Conservation (phyloP, 768 basidiomycete species). For the Hygrophoropsis aurantiaca region DNA sequence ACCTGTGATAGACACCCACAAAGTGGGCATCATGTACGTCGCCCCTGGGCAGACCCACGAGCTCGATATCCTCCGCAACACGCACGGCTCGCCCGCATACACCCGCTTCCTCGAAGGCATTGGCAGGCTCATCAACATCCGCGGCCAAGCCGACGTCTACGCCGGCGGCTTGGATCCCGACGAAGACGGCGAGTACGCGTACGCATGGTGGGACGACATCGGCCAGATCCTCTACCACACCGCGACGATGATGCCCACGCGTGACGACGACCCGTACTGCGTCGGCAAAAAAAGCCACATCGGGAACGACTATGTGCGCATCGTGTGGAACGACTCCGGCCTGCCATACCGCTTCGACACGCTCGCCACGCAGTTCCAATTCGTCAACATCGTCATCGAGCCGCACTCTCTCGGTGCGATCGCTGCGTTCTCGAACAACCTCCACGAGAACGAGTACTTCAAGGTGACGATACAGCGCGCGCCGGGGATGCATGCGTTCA, state of each 20-base stretch:
- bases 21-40: conserved; percentile 95
- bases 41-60: conserved; percentile 88
- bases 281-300: conserved; percentile 93
- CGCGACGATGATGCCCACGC: conserved; percentile 95
- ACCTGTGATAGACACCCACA: conserved; percentile 96
- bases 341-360: conserved; percentile 87
- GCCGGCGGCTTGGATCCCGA: conserved; percentile 90
- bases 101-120: conserved; percentile 90
- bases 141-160: conserved; percentile 90
- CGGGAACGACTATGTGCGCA: conserved; percentile 94
- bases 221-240: conserved; percentile 94
- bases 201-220: conserved; percentile 99
- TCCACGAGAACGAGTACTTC: conserved; percentile 94
- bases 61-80: conserved; percentile 82
- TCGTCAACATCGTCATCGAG: conserved; percentile 95
- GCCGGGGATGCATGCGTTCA: conserved; percentile 89
- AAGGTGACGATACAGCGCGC: conserved; percentile 90
- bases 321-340: conserved; percentile 99
- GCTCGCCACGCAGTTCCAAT: conserved; percentile 90
- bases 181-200: conserved; percentile 94
- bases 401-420: conserved; percentile 86
- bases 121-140: conserved; percentile 82
- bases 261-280: conserved; percentile 61
- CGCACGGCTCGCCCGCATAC: conserved; percentile 92
- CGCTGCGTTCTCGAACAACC: conserved; percentile 79